Conservation (phyloP, 257 asterid genomes). For the Solanum tacnaense region DNA sequence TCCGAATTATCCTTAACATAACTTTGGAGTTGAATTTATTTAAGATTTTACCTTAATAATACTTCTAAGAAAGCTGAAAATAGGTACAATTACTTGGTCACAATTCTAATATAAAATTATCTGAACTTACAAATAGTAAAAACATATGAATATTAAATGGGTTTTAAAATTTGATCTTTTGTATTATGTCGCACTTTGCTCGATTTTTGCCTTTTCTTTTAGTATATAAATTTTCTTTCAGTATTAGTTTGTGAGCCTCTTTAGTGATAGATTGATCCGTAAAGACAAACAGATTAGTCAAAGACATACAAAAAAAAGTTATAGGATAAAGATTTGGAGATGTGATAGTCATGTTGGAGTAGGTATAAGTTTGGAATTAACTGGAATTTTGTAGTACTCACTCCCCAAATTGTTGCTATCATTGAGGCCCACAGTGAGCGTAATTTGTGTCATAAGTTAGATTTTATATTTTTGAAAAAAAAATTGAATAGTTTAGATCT, state of each 20-base stretch:
- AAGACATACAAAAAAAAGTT: neutral
- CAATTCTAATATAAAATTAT: neutral
- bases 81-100: neutral
- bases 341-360: neutral
- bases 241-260: neutral
- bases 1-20: too few species aligned
- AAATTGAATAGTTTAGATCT: too few species aligned
- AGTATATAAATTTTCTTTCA: too few species aligned
- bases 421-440: neutral
- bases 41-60: too few species aligned
- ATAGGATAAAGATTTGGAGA: neutral
- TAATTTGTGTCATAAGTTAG: neutral
- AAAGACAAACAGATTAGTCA: neutral
- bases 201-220: neutral
- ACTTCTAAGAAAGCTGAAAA: neutral
- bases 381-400: neutral
- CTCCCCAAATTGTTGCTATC: neutral
- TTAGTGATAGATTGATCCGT: neutral
- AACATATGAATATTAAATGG: neutral
- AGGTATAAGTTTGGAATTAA: neutral
- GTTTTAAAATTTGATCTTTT: too few species aligned
- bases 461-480: neutral
- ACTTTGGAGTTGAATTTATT: too few species aligned
- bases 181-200: neutral
- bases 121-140: neutral